Conservation (phyloP, 2,329 filamentous ascomycete genomes). For the Torrubiellomyces zombiae region DNA sequence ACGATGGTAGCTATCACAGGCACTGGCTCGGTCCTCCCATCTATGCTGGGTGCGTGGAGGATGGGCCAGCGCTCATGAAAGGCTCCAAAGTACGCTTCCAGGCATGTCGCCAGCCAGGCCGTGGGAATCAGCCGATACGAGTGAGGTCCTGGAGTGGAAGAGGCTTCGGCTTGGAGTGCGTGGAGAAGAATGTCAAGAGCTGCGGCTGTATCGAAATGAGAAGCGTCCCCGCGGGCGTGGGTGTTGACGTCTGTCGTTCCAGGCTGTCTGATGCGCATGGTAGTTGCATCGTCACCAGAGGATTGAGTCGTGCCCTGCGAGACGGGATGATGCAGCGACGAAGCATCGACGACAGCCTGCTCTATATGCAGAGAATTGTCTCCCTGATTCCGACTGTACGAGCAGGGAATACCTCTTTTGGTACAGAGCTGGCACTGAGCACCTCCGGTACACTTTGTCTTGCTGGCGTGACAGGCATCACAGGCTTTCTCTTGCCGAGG, state of each 20-base stretch:
- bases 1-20: conserved; percentile 13
- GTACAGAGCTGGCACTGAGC: conserved; percentile 20
- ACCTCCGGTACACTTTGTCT: conserved; percentile 27
- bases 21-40: conserved; percentile 12
- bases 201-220: neutral
- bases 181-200: conserved; percentile 1
- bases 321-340: no score
- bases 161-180: neutral
- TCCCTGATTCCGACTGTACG: conserved; percentile 17
- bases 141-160: no score
- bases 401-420: conserved; percentile 21
- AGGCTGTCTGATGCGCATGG: no score
- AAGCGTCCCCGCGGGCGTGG: no score
- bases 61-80: conserved; percentile 26
- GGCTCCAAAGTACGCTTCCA: conserved; percentile 18
- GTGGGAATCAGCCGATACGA: conserved; percentile 6
- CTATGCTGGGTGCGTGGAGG: conserved; percentile 20
- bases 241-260: no score
- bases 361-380: no score
- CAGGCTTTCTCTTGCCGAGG: conserved; percentile 22
- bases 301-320: no score
- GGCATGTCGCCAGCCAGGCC: conserved; percentile 8
- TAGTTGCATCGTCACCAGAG: no score
- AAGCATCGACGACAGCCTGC: no score
- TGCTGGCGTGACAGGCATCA: conserved; percentile 25